Evolutionary conservation across 116 monocot genomes (phyloP), one percentile per base, ranked within the genome.

Genomic region (Iris pallida): DNA sequence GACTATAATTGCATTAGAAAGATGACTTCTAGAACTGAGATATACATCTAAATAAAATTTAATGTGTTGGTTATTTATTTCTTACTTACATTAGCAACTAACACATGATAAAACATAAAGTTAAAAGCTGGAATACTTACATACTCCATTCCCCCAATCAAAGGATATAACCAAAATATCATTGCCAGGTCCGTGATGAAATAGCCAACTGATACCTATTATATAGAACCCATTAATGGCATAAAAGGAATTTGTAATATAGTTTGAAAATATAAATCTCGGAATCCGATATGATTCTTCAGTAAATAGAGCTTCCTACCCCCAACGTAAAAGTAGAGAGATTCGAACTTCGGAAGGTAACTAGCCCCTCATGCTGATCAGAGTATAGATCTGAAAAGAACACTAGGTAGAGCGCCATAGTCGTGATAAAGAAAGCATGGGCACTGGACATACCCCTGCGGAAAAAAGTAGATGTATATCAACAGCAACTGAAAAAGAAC

Each of bases 101-200:
- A 30, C 30, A 30, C 30, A 30, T 30, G 30, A 30, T 30, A 30
- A 30, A 30, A 46, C 15, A 7, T 44, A 63, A 63, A 46, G 0
- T 43, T 7, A 4, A 16, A 30, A 44, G 15, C 45, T 42, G n/a
- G 43, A 42, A 41, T 53, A 85, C 92, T 81, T 77, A 97, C 96
- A 83, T 85, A 97, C 71, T 97, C 92, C 75, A 85, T 79, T 81
- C 92, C 96, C 61, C 96, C 96, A 66, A 95, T 88, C 4, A 75
- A 70, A 76, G 95, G 95, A 75, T 78, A 95, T 62, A 91, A 73
- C 91, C 95, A 91, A 64, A 84, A 78, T 42, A 95, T 91, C 82
- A 91, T 84, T 54, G 79, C 86, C 73, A 95, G 83, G 73, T 97
- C 96, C 10, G 79, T 63, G 65, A 92, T 73, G 68, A 97, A 97